These are phyloP conservation scores for Phytophthora cryptogea DNA, from an alignment of 352 stramenopile genomes.

Conservation along the genomic window DNA sequence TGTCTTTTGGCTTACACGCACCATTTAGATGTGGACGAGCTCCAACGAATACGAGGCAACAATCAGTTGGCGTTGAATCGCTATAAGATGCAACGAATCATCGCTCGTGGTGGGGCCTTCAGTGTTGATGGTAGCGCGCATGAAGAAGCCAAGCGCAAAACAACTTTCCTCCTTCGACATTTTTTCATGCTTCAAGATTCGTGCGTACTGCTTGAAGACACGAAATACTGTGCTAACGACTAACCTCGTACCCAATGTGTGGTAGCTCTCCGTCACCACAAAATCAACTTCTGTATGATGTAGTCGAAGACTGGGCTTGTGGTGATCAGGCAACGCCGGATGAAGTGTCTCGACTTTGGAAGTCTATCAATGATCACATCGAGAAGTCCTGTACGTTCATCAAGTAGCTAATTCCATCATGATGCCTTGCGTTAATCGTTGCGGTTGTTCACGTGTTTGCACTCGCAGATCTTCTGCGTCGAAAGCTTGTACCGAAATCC, in stretches of 20 bases:
- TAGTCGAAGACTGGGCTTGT: constrained; percentile 69
- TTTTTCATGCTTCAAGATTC: constrained; percentile 63
- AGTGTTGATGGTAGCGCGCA: constrained; percentile 46
- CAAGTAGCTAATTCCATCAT: not conserved
- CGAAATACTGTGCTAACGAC: not conserved
- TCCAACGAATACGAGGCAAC: constrained; percentile 49
- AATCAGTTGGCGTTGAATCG: constrained; percentile 42
- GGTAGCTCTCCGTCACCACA: constrained; percentile 29
- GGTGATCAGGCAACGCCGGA: constrained; percentile 39
- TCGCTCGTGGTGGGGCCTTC: constrained; percentile 40
- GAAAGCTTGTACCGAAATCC: constrained; percentile 44
- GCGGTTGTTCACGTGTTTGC: not conserved
- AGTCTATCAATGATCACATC: constrained; percentile 66
- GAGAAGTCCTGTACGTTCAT: constrained; percentile 64
- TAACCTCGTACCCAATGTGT: constrained; percentile 1
- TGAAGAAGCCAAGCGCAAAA: constrained; percentile 65
- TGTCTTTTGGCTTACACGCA: constrained; percentile 73
- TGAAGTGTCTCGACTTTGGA: constrained; percentile 63
- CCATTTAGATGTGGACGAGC: constrained; percentile 59
- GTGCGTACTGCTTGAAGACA: constrained; percentile 7
- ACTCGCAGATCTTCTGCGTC: constrained; percentile 58
- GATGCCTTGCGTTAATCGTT: not conserved
- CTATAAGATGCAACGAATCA: constrained; percentile 47
- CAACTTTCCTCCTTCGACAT: constrained; percentile 67
- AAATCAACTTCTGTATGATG: constrained; percentile 56